Evolutionary conservation across 257 asterid genomes (phyloP).

Genomic region (Voacanga thouarsii): DNA sequence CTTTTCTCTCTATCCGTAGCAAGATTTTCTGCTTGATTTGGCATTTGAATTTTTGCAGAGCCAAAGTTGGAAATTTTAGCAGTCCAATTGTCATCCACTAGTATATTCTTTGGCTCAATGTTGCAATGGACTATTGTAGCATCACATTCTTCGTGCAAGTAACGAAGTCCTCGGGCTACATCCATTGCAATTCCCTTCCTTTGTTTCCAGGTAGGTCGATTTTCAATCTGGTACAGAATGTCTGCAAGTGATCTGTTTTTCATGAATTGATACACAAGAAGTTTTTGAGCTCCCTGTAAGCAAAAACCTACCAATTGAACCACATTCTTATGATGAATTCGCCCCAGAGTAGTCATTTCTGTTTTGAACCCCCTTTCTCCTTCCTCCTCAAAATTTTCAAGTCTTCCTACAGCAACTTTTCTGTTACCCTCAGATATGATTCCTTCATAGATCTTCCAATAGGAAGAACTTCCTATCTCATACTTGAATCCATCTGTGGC

Average conservation of each 20-base stretch:
- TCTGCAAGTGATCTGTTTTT: constrained; percentile 25
- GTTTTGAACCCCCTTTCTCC: constrained; percentile 23
- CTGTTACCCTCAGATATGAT: constrained; percentile 15
- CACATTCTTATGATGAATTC: constrained; percentile 26
- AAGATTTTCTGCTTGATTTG: constrained; percentile 20
- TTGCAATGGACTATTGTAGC: constrained; percentile 24
- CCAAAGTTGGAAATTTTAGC: constrained; percentile 27
- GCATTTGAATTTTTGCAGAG: constrained; percentile 21
- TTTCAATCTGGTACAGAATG: constrained; percentile 16
- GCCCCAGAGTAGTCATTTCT: constrained; percentile 29
- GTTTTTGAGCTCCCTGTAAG: constrained; percentile 22
- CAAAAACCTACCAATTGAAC: constrained; percentile 29
- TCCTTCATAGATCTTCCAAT: constrained; percentile 25
- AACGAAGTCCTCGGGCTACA: constrained; percentile 23
- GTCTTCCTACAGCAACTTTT: constrained; percentile 24
- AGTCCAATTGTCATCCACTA: constrained; percentile 19
- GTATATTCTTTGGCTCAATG: constrained; percentile 23
- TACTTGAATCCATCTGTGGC: constrained; percentile 28
- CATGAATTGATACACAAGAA: constrained; percentile 32
- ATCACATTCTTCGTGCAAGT: constrained; percentile 33
- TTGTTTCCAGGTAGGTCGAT: constrained; percentile 16
- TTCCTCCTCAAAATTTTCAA: constrained; percentile 21
- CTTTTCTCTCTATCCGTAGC: constrained; percentile 10
- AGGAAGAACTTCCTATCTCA: constrained; percentile 17
- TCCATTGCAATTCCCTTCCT: constrained; percentile 23